Percentiles rank a stretch among this genome's conserved stretches.
Evolutionary conservation across 768 basidiomycete genomes (phyloP).

Genomic region (Polyporus arcularius): DNA sequence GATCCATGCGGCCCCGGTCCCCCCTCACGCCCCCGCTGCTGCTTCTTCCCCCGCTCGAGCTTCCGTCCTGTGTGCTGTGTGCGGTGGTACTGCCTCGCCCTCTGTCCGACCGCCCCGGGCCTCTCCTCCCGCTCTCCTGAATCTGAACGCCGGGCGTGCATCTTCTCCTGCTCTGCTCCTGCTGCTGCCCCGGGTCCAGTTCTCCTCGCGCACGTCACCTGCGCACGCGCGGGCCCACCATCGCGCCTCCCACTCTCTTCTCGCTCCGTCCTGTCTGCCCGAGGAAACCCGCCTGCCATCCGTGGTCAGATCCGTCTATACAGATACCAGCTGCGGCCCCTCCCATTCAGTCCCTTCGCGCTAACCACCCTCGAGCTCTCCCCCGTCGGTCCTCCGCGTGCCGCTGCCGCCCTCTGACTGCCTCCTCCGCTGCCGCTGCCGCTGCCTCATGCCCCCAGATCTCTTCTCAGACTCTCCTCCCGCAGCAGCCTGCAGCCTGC

Average conservation of each 20-base stretch:
- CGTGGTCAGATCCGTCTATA: too few relatives aligned
- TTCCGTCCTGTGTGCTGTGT: background rate
- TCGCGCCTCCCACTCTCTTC: background rate
- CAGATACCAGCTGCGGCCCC: too few relatives aligned
- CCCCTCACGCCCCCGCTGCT: slow-evolving; percentile 1
- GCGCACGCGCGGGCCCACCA: background rate
- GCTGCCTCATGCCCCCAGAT: slow-evolving; percentile 1
- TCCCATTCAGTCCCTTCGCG: slow-evolving; percentile 5
- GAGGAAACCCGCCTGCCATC: slow-evolving; percentile 9
- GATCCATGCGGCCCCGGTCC: slow-evolving; percentile 20
- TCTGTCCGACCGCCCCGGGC: slow-evolving; percentile 12
- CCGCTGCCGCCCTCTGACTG: background rate
- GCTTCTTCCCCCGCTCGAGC: background rate
- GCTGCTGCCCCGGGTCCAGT: background rate
- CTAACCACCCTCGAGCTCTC: background rate
- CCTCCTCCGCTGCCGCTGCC: background rate
- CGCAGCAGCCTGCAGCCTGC: slow-evolving; percentile 6
- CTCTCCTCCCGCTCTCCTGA: background rate
- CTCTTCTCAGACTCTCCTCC: background rate
- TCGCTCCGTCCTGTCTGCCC: background rate
- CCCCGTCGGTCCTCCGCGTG: slow-evolving; percentile 8
- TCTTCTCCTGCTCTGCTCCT: background rate
- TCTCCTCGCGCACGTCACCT: slow-evolving; percentile 1
- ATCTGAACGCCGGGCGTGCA: background rate
- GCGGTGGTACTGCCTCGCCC: slow-evolving; percentile 1